Percentiles rank a stretch among this genome's conserved stretches.
Conservation (phyloP, 371 early-diverging fungal genomes). For the Mucor sp. region DNA sequence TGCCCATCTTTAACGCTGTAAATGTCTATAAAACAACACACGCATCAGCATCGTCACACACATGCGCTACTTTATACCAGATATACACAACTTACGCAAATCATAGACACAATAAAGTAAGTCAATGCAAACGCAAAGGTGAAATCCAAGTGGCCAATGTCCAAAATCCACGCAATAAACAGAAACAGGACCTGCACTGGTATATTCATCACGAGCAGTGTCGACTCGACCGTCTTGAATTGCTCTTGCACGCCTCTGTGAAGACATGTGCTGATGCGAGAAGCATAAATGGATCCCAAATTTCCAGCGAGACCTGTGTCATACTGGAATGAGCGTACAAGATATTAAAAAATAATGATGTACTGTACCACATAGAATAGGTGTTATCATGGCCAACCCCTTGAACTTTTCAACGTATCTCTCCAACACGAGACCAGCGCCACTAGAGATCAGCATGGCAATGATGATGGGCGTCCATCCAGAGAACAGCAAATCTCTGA, state of each 20-base stretch:
- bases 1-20: constrained; percentile 55
- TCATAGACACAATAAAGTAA: constrained; percentile 47
- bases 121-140: constrained; percentile 37
- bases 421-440: constrained; percentile 86
- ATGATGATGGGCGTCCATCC: constrained; percentile 83
- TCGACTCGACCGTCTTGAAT: constrained; percentile 57
- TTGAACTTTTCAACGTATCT: constrained; percentile 72
- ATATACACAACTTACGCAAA: constrained; percentile 9
- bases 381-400: constrained; percentile 77
- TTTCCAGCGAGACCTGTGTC: constrained; percentile 67
- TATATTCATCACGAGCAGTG: constrained; percentile 71
- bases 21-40: constrained; percentile 30
- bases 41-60: not conserved
- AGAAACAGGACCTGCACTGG: constrained; percentile 78
- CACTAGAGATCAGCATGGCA: constrained; percentile 79
- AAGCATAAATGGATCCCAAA: constrained; percentile 83
- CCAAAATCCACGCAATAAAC: constrained; percentile 54
- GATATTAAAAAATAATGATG: not conserved
- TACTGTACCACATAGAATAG: constrained; percentile 68
- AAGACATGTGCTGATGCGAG: constrained; percentile 79
- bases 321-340: not conserved
- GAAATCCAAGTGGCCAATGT: constrained; percentile 56
- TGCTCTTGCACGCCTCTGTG: constrained; percentile 65
- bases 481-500: constrained; percentile 64
- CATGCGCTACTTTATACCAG: no score